Evolutionary conservation across 2,329 filamentous ascomycete species (phyloP), one percentile per base, ranked within the genome.

Genomic region (Aspergillus caelatus): DNA sequence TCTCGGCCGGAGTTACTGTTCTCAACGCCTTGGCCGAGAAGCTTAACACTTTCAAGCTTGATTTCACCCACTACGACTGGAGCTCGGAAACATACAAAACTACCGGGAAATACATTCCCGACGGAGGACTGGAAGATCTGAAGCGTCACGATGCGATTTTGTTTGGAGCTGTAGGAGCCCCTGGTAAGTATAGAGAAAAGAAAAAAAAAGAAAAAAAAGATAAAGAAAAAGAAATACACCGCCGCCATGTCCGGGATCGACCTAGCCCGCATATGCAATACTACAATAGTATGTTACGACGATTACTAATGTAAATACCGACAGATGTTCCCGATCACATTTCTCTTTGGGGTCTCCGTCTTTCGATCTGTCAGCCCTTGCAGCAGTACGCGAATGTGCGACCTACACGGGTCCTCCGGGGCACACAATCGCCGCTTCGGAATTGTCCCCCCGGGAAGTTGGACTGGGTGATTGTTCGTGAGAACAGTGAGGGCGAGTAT

Each of bases 371-470:
- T 43, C 87, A 89, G 58, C 83, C 86, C 43, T 82, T 91, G 53
- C 88, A 90, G 65, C 88, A 91, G 70, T 91, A 90, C 70, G 84
- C 89, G 67, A 91, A 91, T 66, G 83, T 91, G 0, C 83, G 89
- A 0, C 89, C 88, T 0, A 89, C 86, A 2, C 84, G 85, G 21
- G 84, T 89, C 36, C 83, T 90, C 71, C 83, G 83, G 0, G 88
- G 88, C 9, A 87, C 87, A 0, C 76, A 80, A 48, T 88, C 84
- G 7, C 88, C 88, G 0, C 78, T 91, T 71, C 82, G 61, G 79
- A 82, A 61, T 77, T 84, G 62, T 78, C 81, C 68, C 75, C 80
- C 83, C 0, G 86, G 86, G 0, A 86, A 90, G 57, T 83, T 89
- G 0, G 86, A 90, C 75, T 89, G 87, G 86, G 85, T 89, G 11